These are phyloP conservation scores for Moesziomyces sp. DNA, from an alignment of 1,284 basidiomycete species.

Conservation along the genomic window DNA sequence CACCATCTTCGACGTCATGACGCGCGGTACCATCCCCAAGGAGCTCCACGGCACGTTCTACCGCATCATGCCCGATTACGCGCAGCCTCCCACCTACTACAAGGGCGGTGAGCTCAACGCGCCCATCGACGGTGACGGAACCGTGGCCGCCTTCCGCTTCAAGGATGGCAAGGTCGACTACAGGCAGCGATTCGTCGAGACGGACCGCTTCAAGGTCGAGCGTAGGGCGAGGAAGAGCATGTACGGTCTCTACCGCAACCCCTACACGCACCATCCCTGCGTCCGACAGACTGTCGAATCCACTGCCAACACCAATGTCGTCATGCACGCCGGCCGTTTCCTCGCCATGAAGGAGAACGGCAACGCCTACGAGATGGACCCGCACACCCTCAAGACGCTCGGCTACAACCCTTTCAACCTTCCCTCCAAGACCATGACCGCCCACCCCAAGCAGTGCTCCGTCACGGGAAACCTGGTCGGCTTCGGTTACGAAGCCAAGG, in stretches of 20 bases:
- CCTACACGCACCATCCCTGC: conserved; percentile 39
- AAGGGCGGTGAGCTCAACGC: conserved; percentile 30
- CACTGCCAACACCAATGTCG: conserved; percentile 41
- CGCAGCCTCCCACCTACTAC: conserved; percentile 23
- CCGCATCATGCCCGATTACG: conserved; percentile 46
- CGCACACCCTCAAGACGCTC: conserved; percentile 42
- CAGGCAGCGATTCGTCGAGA: conserved; percentile 35
- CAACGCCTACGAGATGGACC: conserved; percentile 38
- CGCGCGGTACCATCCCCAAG: conserved; percentile 24
- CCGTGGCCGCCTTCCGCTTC: conserved; percentile 39
- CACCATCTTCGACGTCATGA: conserved; percentile 33
- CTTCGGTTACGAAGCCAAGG: conserved; percentile 45
- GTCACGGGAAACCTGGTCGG: conserved; percentile 41
- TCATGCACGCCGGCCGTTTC: conserved; percentile 38
- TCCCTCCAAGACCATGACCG: conserved; percentile 38
- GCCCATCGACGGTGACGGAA: conserved; percentile 42
- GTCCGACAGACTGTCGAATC: conserved; percentile 33
- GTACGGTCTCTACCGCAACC: conserved; percentile 41
- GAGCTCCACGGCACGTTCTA: conserved; percentile 40
- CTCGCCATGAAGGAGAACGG: conserved; percentile 47
- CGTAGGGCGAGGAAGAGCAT: conserved; percentile 27
- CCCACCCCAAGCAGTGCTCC: conserved; percentile 41
- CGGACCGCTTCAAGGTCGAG: conserved; percentile 40
- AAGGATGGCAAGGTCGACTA: conserved; percentile 36
- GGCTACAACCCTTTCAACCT: conserved; percentile 46